A percentile compares a stretch with the other conserved stretches of the same genome.
phyloP scores from a whole-genome alignment of 2,329 filamentous ascomycete species.

The Nannizzia gypsea region DNA sequence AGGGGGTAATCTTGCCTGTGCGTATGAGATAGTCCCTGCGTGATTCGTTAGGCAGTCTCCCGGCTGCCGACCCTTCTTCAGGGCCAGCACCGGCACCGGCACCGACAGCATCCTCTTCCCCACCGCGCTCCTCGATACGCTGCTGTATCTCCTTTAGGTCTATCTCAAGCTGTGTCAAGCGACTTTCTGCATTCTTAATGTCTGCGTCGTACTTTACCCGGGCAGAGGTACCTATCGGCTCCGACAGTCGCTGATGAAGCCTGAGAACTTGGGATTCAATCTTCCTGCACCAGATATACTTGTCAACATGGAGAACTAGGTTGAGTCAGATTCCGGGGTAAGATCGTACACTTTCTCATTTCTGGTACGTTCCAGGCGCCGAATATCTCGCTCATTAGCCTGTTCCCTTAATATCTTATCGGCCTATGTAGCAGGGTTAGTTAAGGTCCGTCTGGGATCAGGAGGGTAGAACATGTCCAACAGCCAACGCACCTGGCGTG shows the following conservation, averaged over 20 bases:
- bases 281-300: conserved; percentile 32
- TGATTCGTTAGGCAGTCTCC: conserved; percentile 63
- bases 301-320: not conserved
- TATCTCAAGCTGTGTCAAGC: conserved; percentile 52
- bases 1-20: conserved; percentile 95
- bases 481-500: conserved; percentile 37
- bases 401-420: conserved; percentile 50
- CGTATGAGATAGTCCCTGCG: conserved; percentile 83
- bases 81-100: conserved; percentile 37
- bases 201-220: conserved; percentile 40
- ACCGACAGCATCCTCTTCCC: conserved; percentile 43
- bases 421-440: conserved; percentile 29
- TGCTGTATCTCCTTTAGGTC: conserved; percentile 71
- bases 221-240: conserved; percentile 42
- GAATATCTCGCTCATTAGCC: conserved; percentile 52
- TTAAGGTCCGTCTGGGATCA: not conserved
- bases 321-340: not conserved
- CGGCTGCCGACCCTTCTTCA: conserved; percentile 31
- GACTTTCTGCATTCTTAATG: conserved; percentile 52
- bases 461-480: not conserved
- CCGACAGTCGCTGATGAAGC: conserved; percentile 45
- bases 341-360: conserved; percentile 35
- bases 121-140: conserved; percentile 57
- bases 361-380: conserved; percentile 47
- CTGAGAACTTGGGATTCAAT: conserved; percentile 54